These are phyloP conservation scores for Colletotrichum neosansevieriae DNA, from an alignment of 2,329 filamentous ascomycete species.

Conservation along the genomic window DNA sequence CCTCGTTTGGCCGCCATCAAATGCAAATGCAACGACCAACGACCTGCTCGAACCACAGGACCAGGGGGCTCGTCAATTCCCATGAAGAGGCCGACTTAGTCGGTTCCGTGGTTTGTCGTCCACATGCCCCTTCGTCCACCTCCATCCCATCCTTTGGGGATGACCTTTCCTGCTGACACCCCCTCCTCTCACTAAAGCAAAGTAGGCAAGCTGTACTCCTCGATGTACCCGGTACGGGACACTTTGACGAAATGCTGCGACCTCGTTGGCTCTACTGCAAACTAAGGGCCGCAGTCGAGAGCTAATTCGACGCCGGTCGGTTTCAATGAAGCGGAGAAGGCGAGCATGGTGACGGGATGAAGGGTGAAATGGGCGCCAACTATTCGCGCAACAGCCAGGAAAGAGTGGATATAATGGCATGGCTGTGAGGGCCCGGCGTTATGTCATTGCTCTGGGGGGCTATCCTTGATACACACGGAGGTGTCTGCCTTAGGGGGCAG, in stretches of 20 bases:
- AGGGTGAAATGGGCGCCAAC: conserved; percentile 7
- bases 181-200: conserved; percentile 9
- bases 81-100: conserved; percentile 14
- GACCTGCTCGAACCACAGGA: neutral
- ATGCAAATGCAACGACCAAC: conserved; percentile 5
- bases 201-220: neutral
- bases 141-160: conserved; percentile 21
- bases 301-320: conserved; percentile 33
- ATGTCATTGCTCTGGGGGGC: conserved; percentile 36
- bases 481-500: conserved; percentile 4
- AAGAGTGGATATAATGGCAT: conserved; percentile 39
- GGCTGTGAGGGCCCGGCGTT: conserved; percentile 34
- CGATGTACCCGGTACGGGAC: conserved; percentile 9
- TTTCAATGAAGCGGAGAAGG: conserved; percentile 39
- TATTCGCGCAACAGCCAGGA: conserved; percentile 22
- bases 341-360: conserved; percentile 28
- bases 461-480: conserved; percentile 5
- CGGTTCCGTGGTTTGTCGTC: conserved; percentile 11
- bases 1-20: conserved; percentile 1
- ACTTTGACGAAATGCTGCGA: conserved; percentile 30
- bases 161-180: conserved; percentile 4
- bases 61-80: conserved; percentile 5
- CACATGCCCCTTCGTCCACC: conserved; percentile 35
- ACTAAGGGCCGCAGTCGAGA: conserved; percentile 14
- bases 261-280: conserved; percentile 22